A percentile compares a stretch with the other conserved stretches of the same genome.
phyloP scores from a whole-genome alignment of 768 basidiomycete genomes.

The Russula griseocarnosa region DNA sequence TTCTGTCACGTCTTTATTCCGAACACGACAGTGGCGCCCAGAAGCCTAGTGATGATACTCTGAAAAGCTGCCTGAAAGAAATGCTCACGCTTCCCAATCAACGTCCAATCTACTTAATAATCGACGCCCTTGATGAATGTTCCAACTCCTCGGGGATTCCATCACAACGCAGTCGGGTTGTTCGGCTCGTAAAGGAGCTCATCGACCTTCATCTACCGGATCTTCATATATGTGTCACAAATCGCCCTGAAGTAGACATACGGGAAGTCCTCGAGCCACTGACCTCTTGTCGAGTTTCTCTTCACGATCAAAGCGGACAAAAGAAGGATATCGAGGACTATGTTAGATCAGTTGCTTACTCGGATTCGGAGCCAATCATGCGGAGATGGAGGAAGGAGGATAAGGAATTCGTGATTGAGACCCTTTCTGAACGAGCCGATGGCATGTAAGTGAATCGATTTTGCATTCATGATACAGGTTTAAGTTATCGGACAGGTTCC shows the following conservation, averaged over 20 bases:
- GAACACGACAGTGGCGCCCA: neutral
- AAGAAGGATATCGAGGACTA: neutral
- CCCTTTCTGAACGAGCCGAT: neutral
- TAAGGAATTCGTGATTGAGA: neutral
- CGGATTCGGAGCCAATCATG: neutral
- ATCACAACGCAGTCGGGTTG: neutral
- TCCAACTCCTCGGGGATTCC: neutral
- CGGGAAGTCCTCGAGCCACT: slow-evolving; percentile 1
- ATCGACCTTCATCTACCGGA: neutral
- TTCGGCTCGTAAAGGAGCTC: neutral
- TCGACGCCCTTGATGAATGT: slow-evolving; percentile 3
- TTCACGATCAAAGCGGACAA: slow-evolving; percentile 6
- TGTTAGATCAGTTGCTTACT: neutral
- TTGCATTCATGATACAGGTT: too few species aligned
- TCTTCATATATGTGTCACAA: slow-evolving; percentile 3
- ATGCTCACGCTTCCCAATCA: neutral
- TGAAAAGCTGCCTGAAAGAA: neutral
- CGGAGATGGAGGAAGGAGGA: neutral
- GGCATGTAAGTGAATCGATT: neutral
- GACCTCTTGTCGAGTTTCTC: neutral
- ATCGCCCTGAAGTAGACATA: slow-evolving; percentile 7
- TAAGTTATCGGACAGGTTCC: neutral
- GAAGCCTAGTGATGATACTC: neutral
- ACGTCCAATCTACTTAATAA: neutral
- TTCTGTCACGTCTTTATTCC: neutral